Percentiles rank a stretch among this genome's conserved stretches.
phyloP scores from a whole-genome alignment of 2,329 filamentous ascomycete species.

The Tricladium varicosporioides region DNA sequence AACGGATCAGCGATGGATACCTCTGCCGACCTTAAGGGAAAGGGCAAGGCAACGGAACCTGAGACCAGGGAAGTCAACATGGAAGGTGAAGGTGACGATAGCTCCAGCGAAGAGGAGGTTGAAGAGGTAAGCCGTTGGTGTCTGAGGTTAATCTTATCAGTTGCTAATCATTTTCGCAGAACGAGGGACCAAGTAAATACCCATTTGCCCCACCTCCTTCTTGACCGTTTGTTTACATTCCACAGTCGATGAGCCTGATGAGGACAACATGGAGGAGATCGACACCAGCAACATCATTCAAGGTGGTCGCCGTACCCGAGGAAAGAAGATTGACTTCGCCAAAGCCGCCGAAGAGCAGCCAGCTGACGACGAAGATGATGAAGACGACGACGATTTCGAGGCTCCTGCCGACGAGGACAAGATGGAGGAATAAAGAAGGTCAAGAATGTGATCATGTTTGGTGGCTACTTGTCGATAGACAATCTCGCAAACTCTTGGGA shows the following conservation, averaged over 20 bases:
- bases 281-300: conserved; percentile 83
- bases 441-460: conserved; percentile 8
- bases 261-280: conserved; percentile 86
- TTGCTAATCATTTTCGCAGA: conserved; percentile 18
- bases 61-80: conserved; percentile 60
- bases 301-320: conserved; percentile 79
- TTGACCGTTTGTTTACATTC: conserved; percentile 23
- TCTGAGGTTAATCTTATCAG: background rate
- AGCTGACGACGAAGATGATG: conserved; percentile 73
- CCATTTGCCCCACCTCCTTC: conserved; percentile 10
- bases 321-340: conserved; percentile 88
- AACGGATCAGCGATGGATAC: conserved; percentile 42
- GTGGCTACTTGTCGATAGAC: conserved; percentile 14
- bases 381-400: conserved; percentile 66
- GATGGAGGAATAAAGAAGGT: conserved; percentile 57
- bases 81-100: conserved; percentile 74
- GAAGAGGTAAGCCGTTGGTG: conserved; percentile 45
- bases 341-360: conserved; percentile 81
- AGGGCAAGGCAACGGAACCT: conserved; percentile 69
- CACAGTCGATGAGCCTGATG: conserved; percentile 68
- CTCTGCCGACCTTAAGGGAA: conserved; percentile 67
- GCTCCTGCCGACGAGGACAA: conserved; percentile 64
- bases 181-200: conserved; percentile 29
- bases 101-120: conserved; percentile 65
- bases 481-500: conserved; percentile 10